These are phyloP conservation scores for Alternaria triticina DNA, from an alignment of 2,329 filamentous ascomycete species.

Conservation along the genomic window DNA sequence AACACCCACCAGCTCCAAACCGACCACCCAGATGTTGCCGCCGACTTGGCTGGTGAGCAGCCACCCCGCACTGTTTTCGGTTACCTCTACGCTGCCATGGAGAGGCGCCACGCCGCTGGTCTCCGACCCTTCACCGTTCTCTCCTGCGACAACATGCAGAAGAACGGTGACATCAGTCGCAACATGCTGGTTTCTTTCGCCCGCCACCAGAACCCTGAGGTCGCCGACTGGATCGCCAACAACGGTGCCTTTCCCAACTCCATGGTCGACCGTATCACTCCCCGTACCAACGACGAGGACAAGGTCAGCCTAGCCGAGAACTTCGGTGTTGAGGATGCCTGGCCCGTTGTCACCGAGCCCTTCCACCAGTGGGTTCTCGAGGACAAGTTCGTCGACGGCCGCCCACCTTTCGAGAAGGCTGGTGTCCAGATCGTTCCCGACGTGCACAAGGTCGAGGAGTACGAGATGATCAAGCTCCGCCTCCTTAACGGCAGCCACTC, in stretches of 20 bases:
- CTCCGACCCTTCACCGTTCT: constrained; percentile 37
- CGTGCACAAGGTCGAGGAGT: constrained; percentile 36
- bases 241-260: constrained; percentile 41
- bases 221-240: constrained; percentile 34
- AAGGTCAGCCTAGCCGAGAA: constrained; percentile 26
- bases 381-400: constrained; percentile 38
- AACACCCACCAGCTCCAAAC: constrained; percentile 36
- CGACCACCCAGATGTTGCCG: constrained; percentile 35
- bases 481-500: constrained; percentile 37
- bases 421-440: constrained; percentile 39
- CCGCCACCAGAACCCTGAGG: constrained; percentile 29
- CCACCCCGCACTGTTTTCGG: constrained; percentile 36
- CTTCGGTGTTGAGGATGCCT: constrained; percentile 34
- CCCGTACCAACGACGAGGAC: constrained; percentile 32
- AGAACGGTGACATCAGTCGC: constrained; percentile 37
- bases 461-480: constrained; percentile 38
- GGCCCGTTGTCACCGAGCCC: constrained; percentile 38
- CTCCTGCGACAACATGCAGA: constrained; percentile 42
- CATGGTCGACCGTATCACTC: constrained; percentile 41
- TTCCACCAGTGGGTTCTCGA: constrained; percentile 41
- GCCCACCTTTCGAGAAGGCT: constrained; percentile 37
- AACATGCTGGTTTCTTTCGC: constrained; percentile 35
- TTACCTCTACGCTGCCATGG: constrained; percentile 35
- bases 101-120: constrained; percentile 31
- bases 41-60: constrained; percentile 27